Evolutionary conservation across 2,329 filamentous ascomycete genomes (phyloP).

Genomic region (Colletotrichum zoysiae): DNA sequence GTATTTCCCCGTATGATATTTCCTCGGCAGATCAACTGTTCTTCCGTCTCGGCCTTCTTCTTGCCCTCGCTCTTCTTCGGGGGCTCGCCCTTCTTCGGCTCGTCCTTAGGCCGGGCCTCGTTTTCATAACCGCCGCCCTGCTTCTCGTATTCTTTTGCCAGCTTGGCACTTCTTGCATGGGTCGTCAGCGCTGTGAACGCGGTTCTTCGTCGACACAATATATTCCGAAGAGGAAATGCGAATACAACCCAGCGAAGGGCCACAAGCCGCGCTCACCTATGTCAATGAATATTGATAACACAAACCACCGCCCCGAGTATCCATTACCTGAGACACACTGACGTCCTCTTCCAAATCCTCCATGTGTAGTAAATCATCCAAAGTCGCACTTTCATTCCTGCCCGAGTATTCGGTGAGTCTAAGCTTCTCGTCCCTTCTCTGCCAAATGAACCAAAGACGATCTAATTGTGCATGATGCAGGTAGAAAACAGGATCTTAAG

Average conservation of each 20-base stretch:
- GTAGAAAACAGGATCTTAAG: neutral
- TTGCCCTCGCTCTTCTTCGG: constrained; percentile 46
- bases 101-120: constrained; percentile 55
- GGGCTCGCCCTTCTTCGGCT: constrained; percentile 48
- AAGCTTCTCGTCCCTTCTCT: neutral
- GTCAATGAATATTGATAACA: neutral
- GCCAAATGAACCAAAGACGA: neutral
- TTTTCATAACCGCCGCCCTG: constrained; percentile 57
- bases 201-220: neutral
- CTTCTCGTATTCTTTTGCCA: constrained; percentile 58
- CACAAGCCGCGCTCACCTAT: too few relatives aligned
- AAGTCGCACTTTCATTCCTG: neutral
- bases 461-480: neutral
- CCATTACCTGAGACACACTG: neutral
- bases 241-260: too few relatives aligned
- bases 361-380: neutral
- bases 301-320: neutral
- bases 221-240: too few relatives aligned
- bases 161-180: constrained; percentile 49
- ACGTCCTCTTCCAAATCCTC: neutral
- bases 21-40: neutral
- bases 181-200: neutral
- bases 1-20: neutral
- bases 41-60: constrained; percentile 41
- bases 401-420: neutral